A percentile compares a stretch with the other conserved stretches of the same genome.
Conservation (phyloP, 306 rosid genomes). For the Prunus fruticosa region DNA sequence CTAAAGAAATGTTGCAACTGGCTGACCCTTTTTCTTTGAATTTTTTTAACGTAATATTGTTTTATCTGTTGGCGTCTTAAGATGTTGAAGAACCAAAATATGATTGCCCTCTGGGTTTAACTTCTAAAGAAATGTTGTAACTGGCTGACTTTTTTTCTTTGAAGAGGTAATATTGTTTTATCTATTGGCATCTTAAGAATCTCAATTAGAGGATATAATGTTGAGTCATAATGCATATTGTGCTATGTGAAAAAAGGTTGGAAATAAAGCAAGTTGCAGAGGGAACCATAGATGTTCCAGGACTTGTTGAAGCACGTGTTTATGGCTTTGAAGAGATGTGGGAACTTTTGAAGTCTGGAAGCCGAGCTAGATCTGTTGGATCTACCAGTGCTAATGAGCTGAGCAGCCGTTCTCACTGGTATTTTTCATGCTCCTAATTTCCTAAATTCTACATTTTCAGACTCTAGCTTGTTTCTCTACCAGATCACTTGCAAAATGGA, state of each 20-base stretch:
- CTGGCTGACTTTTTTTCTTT: background rate
- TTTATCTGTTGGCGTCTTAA: background rate
- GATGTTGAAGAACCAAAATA: background rate
- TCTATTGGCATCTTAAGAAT: background rate
- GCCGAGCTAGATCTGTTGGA: constrained; percentile 84
- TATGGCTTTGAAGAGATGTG: constrained; percentile 68
- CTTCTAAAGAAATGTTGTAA: background rate
- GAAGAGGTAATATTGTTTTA: background rate
- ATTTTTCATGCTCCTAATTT: constrained; percentile 12
- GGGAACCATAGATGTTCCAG: constrained; percentile 96
- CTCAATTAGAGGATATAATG: background rate
- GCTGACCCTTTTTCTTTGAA: background rate
- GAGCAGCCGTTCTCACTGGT: constrained; percentile 99
- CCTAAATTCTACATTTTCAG: constrained; percentile 1
- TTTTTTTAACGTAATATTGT: background rate
- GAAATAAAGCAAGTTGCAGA: constrained; percentile 94
- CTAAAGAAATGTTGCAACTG: background rate
- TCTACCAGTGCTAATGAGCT: constrained; percentile 91
- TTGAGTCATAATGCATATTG: background rate
- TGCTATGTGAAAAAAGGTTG: constrained; percentile 48
- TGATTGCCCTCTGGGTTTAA: background rate
- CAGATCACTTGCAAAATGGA: background rate
- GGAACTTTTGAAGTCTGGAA: constrained; percentile 83
- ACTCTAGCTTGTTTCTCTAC: background rate
- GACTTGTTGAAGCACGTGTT: constrained; percentile 79